A percentile compares a stretch with the other conserved stretches of the same genome.
Evolutionary conservation across 208 protist species (phyloP).

Genomic region (Leishmania tropica): DNA sequence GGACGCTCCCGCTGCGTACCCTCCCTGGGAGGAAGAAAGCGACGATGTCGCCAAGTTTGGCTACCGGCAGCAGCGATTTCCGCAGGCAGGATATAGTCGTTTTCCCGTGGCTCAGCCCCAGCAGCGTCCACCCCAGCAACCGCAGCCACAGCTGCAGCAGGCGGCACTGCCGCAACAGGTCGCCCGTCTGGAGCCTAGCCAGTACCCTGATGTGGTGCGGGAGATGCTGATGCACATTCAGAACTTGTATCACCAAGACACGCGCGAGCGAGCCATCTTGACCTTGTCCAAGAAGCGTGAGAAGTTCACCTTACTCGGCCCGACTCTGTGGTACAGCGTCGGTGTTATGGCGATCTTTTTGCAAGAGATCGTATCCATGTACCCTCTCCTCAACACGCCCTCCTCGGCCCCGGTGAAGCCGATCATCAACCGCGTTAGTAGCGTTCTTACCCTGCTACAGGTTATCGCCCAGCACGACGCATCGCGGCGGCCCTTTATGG

Average conservation of each 20-base stretch:
- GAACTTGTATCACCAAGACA: constrained; percentile 70
- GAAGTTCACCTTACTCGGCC: constrained; percentile 92
- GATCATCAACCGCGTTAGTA: constrained; percentile 96
- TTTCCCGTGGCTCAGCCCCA: constrained; percentile 7
- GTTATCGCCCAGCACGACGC: constrained; percentile 97
- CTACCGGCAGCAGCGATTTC: constrained; percentile 6
- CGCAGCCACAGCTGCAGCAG: constrained; percentile 24
- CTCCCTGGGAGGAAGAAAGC: not conserved
- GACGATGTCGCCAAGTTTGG: constrained; percentile 9
- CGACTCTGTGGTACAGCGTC: constrained; percentile 98
- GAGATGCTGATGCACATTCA: constrained; percentile 52
- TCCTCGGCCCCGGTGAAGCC: constrained; percentile 54
- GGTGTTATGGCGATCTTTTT: constrained; percentile 98
- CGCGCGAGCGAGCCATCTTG: constrained; percentile 93
- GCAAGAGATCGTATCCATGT: constrained; percentile 98
- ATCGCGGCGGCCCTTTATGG: constrained; percentile 97
- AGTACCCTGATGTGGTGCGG: constrained; percentile 28
- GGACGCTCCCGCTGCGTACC: constrained; percentile 4
- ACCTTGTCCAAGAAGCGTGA: constrained; percentile 97
- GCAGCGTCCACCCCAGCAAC: constrained; percentile 8
- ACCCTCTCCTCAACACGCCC: constrained; percentile 94
- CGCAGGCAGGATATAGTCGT: constrained; percentile 1
- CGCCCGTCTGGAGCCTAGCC: constrained; percentile 21
- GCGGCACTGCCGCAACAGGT: constrained; percentile 17
- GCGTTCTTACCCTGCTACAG: constrained; percentile 99